These are phyloP conservation scores for Paramyrothecium roridum DNA, from an alignment of 2,329 filamentous ascomycete genomes.

Conservation along the genomic window DNA sequence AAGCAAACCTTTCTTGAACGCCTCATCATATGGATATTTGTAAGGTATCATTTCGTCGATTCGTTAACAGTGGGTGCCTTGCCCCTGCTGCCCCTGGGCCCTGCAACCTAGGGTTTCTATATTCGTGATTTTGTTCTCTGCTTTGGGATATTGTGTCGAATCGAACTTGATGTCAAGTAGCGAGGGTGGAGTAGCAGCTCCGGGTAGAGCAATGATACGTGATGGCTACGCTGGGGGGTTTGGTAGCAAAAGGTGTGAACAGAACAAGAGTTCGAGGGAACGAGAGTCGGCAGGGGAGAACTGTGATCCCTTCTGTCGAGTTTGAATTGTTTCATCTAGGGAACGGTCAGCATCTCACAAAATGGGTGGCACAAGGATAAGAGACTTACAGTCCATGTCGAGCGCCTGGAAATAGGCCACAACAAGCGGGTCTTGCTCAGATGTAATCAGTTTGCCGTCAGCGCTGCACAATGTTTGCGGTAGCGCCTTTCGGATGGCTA, in stretches of 20 bases:
- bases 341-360: neutral
- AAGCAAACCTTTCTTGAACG: neutral
- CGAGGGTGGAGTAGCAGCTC: too few relatives aligned
- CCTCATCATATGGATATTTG: neutral
- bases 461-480: slow-evolving; percentile 47
- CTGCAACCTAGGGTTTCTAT: too few relatives aligned
- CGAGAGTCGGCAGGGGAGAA: slow-evolving; percentile 49
- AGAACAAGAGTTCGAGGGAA: slow-evolving; percentile 48
- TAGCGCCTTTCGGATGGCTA: slow-evolving; percentile 57
- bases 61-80: neutral
- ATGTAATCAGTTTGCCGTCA: slow-evolving; percentile 46
- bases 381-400: slow-evolving; percentile 54
- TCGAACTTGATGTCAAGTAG: too few relatives aligned
- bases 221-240: slow-evolving; percentile 18
- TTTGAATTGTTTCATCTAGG: slow-evolving; percentile 28
- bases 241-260: slow-evolving; percentile 43
- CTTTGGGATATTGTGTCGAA: too few relatives aligned
- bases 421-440: slow-evolving; percentile 43
- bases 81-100: neutral
- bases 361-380: neutral
- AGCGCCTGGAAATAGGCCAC: slow-evolving; percentile 53
- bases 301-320: slow-evolving; percentile 47
- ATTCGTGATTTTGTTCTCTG: too few relatives aligned
- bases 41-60: neutral
- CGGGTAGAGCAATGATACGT: neutral